Evolutionary conservation across 805 yeast genomes (phyloP).

Genomic region (Kuraishia ogatae): DNA sequence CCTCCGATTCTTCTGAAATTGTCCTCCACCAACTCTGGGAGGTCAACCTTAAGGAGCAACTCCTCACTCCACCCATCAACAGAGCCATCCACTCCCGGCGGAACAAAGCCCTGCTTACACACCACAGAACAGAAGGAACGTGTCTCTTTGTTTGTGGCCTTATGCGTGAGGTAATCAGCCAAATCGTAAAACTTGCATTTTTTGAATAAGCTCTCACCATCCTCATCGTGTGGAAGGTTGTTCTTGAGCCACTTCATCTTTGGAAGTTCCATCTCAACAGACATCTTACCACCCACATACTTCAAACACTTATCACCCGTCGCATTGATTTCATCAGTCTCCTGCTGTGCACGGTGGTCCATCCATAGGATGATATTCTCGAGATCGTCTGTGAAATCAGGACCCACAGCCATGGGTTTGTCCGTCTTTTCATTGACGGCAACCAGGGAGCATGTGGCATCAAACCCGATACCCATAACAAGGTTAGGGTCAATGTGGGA

Average conservation of each 20-base stretch:
- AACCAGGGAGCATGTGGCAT: constrained; percentile 94
- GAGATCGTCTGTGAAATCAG: constrained; percentile 61
- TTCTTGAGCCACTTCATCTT: constrained; percentile 94
- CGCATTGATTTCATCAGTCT: constrained; percentile 73
- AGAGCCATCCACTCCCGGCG: constrained; percentile 85
- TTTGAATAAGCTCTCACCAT: constrained; percentile 30
- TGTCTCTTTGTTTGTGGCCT: constrained; percentile 81
- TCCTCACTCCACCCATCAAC: constrained; percentile 84
- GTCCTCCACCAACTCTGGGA: constrained; percentile 71
- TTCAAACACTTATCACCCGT: constrained; percentile 73
- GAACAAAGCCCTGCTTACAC: constrained; percentile 93
- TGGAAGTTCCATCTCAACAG: constrained; percentile 97
- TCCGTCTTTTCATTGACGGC: constrained; percentile 60
- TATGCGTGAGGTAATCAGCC: constrained; percentile 86
- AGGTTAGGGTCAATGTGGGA: constrained; percentile 59
- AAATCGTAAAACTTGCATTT: constrained; percentile 81
- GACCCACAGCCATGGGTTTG: constrained; percentile 83
- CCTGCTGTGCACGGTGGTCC: constrained; percentile 91
- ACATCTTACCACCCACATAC: constrained; percentile 96
- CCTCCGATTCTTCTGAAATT: constrained; percentile 82
- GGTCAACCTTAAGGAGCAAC: constrained; percentile 58
- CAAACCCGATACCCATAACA: constrained; percentile 88
- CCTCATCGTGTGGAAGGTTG: constrained; percentile 52
- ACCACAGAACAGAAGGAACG: constrained; percentile 86
- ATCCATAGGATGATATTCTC: constrained; percentile 94